Percentiles rank a stretch among this genome's conserved stretches.
These are phyloP conservation scores for Cystobasidium sp. DNA, from an alignment of 1,284 basidiomycete genomes.

Conservation along the genomic window DNA sequence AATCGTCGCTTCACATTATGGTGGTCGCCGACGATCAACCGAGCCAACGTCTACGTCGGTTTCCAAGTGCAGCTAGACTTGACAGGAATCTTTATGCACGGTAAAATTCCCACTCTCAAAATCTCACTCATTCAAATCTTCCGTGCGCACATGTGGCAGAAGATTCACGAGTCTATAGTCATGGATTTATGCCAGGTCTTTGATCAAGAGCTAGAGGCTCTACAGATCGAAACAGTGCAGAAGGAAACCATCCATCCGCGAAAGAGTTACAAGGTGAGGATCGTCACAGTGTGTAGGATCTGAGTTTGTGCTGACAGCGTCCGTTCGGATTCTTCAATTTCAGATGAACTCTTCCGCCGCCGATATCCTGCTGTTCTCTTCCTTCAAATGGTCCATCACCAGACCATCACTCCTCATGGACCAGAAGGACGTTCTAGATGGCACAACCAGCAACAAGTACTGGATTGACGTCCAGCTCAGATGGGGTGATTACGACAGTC, in stretches of 20 bases:
- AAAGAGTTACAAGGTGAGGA: conserved; percentile 85
- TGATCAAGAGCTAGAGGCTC: conserved; percentile 96
- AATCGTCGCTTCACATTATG: conserved; percentile 99
- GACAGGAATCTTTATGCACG: conserved; percentile 85
- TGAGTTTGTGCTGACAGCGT: conserved; percentile 50
- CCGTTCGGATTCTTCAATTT: background rate
- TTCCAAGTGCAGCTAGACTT: conserved; percentile 99
- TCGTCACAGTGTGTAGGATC: conserved; percentile 71
- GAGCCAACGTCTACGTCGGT: conserved; percentile 98
- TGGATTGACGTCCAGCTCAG: conserved; percentile 97
- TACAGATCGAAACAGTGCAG: conserved; percentile 99
- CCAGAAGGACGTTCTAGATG: conserved; percentile 93
- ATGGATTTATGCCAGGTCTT: conserved; percentile 99
- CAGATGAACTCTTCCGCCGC: conserved; percentile 68
- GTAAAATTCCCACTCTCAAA: conserved; percentile 96
- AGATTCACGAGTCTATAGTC: conserved; percentile 77
- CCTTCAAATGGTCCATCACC: conserved; percentile 90
- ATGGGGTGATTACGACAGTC: conserved; percentile 99
- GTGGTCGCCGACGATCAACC: conserved; percentile 95
- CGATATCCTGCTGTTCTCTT: conserved; percentile 95
- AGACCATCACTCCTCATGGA: conserved; percentile 95
- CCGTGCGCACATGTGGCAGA: conserved; percentile 99
- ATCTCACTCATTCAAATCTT: conserved; percentile 99
- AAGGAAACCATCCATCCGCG: conserved; percentile 98
- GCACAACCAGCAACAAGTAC: conserved; percentile 97